phyloP scores from a whole-genome alignment of 1,284 basidiomycete genomes.

The Blastosporella zonata region DNA sequence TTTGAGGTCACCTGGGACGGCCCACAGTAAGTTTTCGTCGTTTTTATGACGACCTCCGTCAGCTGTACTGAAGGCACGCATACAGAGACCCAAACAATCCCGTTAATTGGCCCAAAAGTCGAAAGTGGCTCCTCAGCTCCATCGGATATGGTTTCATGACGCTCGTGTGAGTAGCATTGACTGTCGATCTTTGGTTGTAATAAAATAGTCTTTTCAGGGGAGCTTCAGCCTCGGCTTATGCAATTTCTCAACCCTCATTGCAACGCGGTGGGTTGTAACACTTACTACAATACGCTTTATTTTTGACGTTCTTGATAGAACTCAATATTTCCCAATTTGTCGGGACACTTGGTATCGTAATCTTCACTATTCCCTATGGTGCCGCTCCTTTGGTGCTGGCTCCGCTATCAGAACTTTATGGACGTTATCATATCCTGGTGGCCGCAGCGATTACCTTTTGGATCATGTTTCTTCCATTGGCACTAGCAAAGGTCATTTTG shows the following conservation, averaged over 20 bases:
- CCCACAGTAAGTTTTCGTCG: background rate
- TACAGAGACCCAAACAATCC: background rate
- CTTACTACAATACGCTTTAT: background rate
- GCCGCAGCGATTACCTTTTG: conserved; percentile 1
- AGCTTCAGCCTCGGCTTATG: background rate
- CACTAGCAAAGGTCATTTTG: conserved; percentile 1
- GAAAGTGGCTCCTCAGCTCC: background rate
- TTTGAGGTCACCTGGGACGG: background rate
- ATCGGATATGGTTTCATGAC: conserved; percentile 6
- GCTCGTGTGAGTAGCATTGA: background rate
- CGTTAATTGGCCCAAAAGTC: background rate
- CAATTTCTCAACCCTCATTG: conserved; percentile 2
- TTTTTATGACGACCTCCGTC: background rate
- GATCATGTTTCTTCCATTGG: conserved; percentile 4
- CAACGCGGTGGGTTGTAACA: background rate
- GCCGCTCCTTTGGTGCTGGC: conserved; percentile 1
- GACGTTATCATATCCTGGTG: background rate
- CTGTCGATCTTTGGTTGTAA: background rate
- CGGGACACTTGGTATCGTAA: background rate
- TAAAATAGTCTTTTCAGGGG: background rate
- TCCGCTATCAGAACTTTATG: conserved; percentile 2
- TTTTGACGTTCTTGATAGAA: background rate
- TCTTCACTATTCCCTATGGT: conserved; percentile 4
- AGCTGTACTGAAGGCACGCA: background rate
- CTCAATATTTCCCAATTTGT: conserved; percentile 1